Percentiles rank a stretch among this genome's conserved stretches.
These are phyloP conservation scores for Exophiala dermatitidis DNA, from an alignment of 2,329 filamentous ascomycete genomes.

Conservation along the genomic window DNA sequence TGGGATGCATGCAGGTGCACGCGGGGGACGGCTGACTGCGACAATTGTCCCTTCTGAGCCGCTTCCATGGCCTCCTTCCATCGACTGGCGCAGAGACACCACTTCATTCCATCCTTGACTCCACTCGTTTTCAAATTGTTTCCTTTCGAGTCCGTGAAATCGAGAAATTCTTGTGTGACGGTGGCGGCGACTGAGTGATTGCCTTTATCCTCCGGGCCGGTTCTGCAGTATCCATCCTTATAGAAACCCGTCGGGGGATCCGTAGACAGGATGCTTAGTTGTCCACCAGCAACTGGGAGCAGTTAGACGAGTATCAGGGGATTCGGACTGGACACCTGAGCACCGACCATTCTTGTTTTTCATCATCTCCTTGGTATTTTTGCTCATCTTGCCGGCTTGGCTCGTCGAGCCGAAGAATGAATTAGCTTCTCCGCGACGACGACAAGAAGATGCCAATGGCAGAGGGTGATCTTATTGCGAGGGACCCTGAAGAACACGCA, in stretches of 20 bases:
- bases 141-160: slow-evolving; percentile 52
- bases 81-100: slow-evolving; percentile 55
- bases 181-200: slow-evolving; percentile 55
- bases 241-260: slow-evolving; percentile 55
- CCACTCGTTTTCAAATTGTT: slow-evolving; percentile 53
- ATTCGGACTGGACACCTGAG: background rate
- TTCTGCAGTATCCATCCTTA: slow-evolving; percentile 55
- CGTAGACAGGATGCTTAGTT: slow-evolving; percentile 52
- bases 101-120: slow-evolving; percentile 53
- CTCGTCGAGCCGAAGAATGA: background rate
- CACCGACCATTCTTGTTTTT: slow-evolving; percentile 24
- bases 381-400: slow-evolving; percentile 11
- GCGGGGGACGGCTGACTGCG: slow-evolving; percentile 20
- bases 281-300: slow-evolving; percentile 48
- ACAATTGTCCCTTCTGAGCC: slow-evolving; percentile 37
- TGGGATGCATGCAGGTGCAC: slow-evolving; percentile 35
- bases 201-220: slow-evolving; percentile 48
- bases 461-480: too few species aligned
- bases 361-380: slow-evolving; percentile 22
- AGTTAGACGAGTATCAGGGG: background rate
- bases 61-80: slow-evolving; percentile 57
- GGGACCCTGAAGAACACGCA: too few species aligned
- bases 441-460: too few species aligned
- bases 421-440: too few species aligned
- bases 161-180: slow-evolving; percentile 55